Evolutionary conservation across 208 protist species (phyloP), one percentile per base, ranked within the genome.

Genomic region (Crithidia mellificae): DNA sequence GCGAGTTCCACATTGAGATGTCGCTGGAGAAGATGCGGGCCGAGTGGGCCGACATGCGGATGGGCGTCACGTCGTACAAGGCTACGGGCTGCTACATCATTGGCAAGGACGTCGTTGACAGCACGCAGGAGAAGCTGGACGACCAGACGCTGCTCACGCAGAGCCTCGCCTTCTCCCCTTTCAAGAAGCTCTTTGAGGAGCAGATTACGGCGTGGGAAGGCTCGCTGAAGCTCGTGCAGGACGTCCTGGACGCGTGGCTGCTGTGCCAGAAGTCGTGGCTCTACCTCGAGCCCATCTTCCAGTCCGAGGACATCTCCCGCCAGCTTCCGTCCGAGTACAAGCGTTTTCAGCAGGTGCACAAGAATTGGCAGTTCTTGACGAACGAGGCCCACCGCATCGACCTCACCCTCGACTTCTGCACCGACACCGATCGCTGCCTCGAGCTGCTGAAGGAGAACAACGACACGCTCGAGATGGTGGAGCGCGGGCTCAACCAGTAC

Each of bases 241-340:
- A 92, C 68, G 95, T 98, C 20, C 72, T 99, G 25, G 97, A 99
- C 57, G 93, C 96, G 72, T 98, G 96, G 96, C 76, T 98, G 27
- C 65, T 77, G 46, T 98, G 92, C 72, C 97, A 99, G 78, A 90
- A 94, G 70, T 85, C 92, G 32, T 99, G 97, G 97, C 83, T 99
- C 38, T 98, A 98, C 69, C 78, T 99, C 19, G 95, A 98, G 71
- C 97, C 97, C 63, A 99, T 99, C 72, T 99, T 99, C 67, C 87
- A 93, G 63, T 98, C 96, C 7, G 95, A 98, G 66, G 97, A 99
- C 70, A 99, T 99, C 59, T 72, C 85, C 39, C 82, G 92, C 27
- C 97, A 99, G 77, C 81, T 99, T 8, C 97, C 97, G 0, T 74
- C 74, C 32, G 96, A 99, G 80, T 84, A 83, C 65, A 98, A 98